phyloP scores from a whole-genome alignment of 768 basidiomycete species.

The Kwoniella heveanensis region DNA sequence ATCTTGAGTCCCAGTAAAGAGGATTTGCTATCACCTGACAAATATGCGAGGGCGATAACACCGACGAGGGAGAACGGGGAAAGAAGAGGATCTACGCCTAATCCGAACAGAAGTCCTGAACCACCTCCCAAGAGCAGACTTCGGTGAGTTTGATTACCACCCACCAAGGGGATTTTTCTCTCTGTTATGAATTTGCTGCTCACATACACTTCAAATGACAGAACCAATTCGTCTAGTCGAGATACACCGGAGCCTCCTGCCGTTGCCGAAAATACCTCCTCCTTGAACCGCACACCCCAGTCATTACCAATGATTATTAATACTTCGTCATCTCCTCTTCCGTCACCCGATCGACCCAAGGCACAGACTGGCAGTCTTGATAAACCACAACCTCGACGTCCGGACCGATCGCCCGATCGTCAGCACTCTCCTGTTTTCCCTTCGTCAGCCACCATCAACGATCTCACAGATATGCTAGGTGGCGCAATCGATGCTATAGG shows the following conservation, averaged over 20 bases:
- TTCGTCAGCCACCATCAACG: constrained; percentile 32
- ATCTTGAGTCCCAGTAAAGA: constrained; percentile 10
- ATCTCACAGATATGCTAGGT: constrained; percentile 50
- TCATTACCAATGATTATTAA: constrained; percentile 35
- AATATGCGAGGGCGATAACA: constrained; percentile 6
- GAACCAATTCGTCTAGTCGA: background rate
- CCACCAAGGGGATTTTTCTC: too few relatives aligned
- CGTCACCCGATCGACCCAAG: constrained; percentile 16
- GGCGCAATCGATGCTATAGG: constrained; percentile 52
- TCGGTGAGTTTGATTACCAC: constrained; percentile 28
- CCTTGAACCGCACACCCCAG: constrained; percentile 8
- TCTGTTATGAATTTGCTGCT: too few relatives aligned
- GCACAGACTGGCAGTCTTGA: constrained; percentile 3
- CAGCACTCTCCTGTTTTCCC: constrained; percentile 19
- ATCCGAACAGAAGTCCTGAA: constrained; percentile 40
- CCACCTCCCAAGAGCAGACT: constrained; percentile 40
- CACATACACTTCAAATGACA: background rate
- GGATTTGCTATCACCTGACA: constrained; percentile 19
- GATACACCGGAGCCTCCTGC: background rate
- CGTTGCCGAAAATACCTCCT: background rate
- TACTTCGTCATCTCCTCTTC: constrained; percentile 23
- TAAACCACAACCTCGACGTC: constrained; percentile 25
- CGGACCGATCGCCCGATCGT: constrained; percentile 28
- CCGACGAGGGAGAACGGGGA: constrained; percentile 14
- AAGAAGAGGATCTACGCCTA: constrained; percentile 12